phyloP scores from a whole-genome alignment of 2,329 filamentous ascomycete species.

The Colletotrichum sp. region DNA sequence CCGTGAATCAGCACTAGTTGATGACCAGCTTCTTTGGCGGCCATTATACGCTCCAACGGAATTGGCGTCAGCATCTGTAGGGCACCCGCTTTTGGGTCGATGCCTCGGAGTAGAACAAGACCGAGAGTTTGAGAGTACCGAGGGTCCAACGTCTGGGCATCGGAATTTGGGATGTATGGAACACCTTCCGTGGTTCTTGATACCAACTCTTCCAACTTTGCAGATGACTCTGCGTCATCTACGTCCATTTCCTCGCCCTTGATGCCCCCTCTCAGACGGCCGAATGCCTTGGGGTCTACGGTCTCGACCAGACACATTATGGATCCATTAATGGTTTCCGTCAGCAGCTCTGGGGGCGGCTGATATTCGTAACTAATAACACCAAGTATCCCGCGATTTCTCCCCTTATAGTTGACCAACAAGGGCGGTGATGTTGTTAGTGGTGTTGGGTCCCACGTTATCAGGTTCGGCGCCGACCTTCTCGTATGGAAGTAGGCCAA shows the following conservation, averaged over 20 bases:
- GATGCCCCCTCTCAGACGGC: constrained; percentile 28
- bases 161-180: constrained; percentile 64
- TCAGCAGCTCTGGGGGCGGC: constrained; percentile 60
- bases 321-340: constrained; percentile 73
- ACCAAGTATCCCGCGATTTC: constrained; percentile 61
- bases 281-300: constrained; percentile 58
- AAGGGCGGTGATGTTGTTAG: constrained; percentile 64
- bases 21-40: constrained; percentile 44
- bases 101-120: constrained; percentile 72
- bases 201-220: constrained; percentile 30
- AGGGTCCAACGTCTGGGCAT: constrained; percentile 64
- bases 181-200: constrained; percentile 56
- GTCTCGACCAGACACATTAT: constrained; percentile 70
- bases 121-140: constrained; percentile 64
- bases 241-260: constrained; percentile 20
- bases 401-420: constrained; percentile 63
- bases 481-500: constrained; percentile 76
- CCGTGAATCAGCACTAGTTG: constrained; percentile 70
- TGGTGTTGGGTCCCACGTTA: constrained; percentile 58
- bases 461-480: constrained; percentile 20
- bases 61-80: constrained; percentile 73
- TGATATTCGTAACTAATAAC: constrained; percentile 73
- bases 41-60: constrained; percentile 40
- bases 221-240: neutral
- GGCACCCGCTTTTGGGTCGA: constrained; percentile 58